Evolutionary conservation across 371 early-diverging fungal species (phyloP).

Genomic region (Choanephora cucurbitarum): DNA sequence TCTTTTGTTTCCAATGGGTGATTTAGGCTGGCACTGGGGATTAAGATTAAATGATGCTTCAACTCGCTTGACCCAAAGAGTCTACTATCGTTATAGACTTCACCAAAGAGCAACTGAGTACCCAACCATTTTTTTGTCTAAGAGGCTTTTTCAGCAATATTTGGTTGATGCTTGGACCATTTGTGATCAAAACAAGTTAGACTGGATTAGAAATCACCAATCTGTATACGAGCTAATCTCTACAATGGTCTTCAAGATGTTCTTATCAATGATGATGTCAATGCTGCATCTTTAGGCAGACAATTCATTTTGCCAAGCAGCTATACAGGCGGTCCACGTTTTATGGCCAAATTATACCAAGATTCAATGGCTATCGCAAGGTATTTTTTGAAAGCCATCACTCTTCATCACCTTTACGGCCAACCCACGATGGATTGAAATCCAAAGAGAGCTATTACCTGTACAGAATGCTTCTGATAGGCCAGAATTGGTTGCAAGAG

Average conservation of each 20-base stretch:
- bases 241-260: constrained; percentile 4
- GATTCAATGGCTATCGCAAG: constrained; percentile 4
- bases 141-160: constrained; percentile 12
- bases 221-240: neutral
- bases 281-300: neutral
- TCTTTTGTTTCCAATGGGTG: constrained; percentile 3
- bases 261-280: constrained; percentile 1
- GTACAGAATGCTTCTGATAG: constrained; percentile 14
- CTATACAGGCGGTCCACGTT: constrained; percentile 2
- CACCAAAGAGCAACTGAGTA: neutral
- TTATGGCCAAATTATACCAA: constrained; percentile 5
- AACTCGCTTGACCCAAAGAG: constrained; percentile 1
- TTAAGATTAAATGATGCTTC: neutral
- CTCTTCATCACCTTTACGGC: constrained; percentile 22
- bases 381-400: constrained; percentile 28
- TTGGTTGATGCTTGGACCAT: constrained; percentile 10
- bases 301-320: constrained; percentile 1
- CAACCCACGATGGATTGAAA: constrained; percentile 7
- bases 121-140: neutral
- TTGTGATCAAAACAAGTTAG: constrained; percentile 10
- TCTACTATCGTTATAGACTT: constrained; percentile 2
- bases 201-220: neutral
- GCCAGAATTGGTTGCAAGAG: constrained; percentile 21
- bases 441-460: constrained; percentile 1
- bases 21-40: neutral